Evolutionary conservation across 805 yeast genomes (phyloP).

Genomic region (Yamadazyma paraphyllophila): DNA sequence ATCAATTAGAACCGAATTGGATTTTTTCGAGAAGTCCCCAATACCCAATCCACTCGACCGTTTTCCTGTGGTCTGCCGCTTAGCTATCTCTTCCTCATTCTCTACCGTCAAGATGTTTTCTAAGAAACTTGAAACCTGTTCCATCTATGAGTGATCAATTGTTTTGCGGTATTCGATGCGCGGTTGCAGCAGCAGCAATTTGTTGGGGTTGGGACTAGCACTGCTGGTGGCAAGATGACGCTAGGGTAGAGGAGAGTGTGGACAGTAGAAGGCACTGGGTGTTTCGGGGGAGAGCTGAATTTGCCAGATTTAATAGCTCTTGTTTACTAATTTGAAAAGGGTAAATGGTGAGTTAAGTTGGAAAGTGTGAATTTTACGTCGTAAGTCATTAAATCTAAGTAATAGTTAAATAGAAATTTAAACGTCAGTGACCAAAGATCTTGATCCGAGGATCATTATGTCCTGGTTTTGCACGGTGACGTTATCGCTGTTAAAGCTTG

Average conservation of each 20-base stretch:
- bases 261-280: too few species aligned
- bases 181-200: neutral
- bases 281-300: too few species aligned
- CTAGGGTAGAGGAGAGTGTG: too few species aligned
- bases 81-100: constrained; percentile 9
- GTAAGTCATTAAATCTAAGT: constrained; percentile 6
- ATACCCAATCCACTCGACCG: constrained; percentile 3
- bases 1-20: constrained; percentile 48
- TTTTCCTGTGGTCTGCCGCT: neutral
- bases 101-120: constrained; percentile 36
- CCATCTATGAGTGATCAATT: constrained; percentile 22
- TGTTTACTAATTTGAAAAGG: too few species aligned
- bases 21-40: constrained; percentile 1
- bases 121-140: constrained; percentile 35
- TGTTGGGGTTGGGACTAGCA: neutral
- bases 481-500: constrained; percentile 28
- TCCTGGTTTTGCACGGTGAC: constrained; percentile 14
- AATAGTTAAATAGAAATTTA: neutral
- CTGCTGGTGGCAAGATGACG: too few species aligned
- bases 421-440: neutral
- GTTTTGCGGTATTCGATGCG: neutral
- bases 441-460: neutral
- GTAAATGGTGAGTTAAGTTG: too few species aligned
- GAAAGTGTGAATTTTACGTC: neutral
- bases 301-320: too few species aligned